Base-by-base conservation (phyloP, 2,329 filamentous ascomycete genomes). In the Aureobasidium sp. region DNA sequence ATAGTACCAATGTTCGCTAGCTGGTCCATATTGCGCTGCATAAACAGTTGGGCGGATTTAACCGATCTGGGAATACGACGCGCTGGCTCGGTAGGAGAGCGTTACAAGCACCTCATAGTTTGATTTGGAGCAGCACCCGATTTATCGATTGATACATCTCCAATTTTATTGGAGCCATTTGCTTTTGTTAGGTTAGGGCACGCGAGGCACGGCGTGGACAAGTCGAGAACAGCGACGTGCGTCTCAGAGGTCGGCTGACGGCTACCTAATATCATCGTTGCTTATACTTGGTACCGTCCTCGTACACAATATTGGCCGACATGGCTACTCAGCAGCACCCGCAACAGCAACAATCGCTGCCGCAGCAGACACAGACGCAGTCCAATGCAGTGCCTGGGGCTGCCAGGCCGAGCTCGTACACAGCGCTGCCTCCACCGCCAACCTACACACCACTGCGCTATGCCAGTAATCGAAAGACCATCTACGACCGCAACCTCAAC, bases 401-500 rank as follows among this genome's bases (percentile, higher is more conserved):
- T 27, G 30, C 48, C 30, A 59, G 25, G 37, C 6, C 61, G 36
- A 63, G 48, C 30, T 59, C 63, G 15, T 64, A 66, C 48, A 63
- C 63, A 16, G 65, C 71, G 13, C 66, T 73, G 30, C 65, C 69
- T 11, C 69, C 69, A 34, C 66, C 70, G n/a, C 70, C 71, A 52
- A 69, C 70, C 50, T 72, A 72, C 63, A 65, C 69, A 21, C 87
- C 89, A 30, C 86, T 99, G 65, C 89, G 91, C 67, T 90, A 95
- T 71, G 93, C 94, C 52, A 90, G 90, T 62, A 96, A 86, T 75
- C 91, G 91, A 78, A 97, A 97, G 79, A 96, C 91, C 66, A 97
- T 99, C 78, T 99, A 97, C 80, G 91, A 97, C 80, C 85, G 94
- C 61, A 91, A 96, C 65, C 81, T 97, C 64, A 97, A 97, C 77